Evolutionary conservation across 1,284 basidiomycete genomes (phyloP).

Genomic region (Boletellus deceptivus): DNA sequence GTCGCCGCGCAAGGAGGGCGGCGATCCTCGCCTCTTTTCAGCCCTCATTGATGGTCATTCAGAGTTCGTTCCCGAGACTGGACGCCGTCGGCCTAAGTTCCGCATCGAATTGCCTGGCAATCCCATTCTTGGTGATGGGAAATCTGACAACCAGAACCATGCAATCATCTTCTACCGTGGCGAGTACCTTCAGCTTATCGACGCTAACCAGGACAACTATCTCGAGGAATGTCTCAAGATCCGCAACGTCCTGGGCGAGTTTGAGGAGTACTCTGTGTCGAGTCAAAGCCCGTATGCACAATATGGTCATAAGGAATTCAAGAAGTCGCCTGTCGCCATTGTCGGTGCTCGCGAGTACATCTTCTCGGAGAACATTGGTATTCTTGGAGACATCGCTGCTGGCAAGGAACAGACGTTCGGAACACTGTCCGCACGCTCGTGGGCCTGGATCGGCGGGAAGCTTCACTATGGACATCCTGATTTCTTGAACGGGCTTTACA

Average conservation of each 20-base stretch:
- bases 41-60: slow-evolving; percentile 97
- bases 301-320: slow-evolving; percentile 86
- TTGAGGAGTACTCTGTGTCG: slow-evolving; percentile 90
- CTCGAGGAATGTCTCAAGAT: slow-evolving; percentile 99
- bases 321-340: slow-evolving; percentile 90
- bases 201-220: slow-evolving; percentile 99
- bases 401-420: slow-evolving; percentile 99
- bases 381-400: slow-evolving; percentile 96
- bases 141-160: slow-evolving; percentile 99
- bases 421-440: slow-evolving; percentile 90
- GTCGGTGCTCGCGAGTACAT: slow-evolving; percentile 99
- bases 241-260: slow-evolving; percentile 96
- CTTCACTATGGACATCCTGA: slow-evolving; percentile 99
- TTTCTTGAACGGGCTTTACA: slow-evolving; percentile 97
- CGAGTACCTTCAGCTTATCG: slow-evolving; percentile 98
- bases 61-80: slow-evolving; percentile 88
- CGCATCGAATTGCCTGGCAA: slow-evolving; percentile 98
- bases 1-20: slow-evolving; percentile 88
- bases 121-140: slow-evolving; percentile 98
- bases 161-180: slow-evolving; percentile 99
- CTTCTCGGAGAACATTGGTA: slow-evolving; percentile 99
- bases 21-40: slow-evolving; percentile 94
- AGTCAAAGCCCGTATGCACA: slow-evolving; percentile 90
- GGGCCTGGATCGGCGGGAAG: slow-evolving; percentile 98
- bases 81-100: slow-evolving; percentile 93